These are phyloP conservation scores for Pythium apleroticum DNA, from an alignment of 352 stramenopile genomes.

Conservation along the genomic window DNA sequence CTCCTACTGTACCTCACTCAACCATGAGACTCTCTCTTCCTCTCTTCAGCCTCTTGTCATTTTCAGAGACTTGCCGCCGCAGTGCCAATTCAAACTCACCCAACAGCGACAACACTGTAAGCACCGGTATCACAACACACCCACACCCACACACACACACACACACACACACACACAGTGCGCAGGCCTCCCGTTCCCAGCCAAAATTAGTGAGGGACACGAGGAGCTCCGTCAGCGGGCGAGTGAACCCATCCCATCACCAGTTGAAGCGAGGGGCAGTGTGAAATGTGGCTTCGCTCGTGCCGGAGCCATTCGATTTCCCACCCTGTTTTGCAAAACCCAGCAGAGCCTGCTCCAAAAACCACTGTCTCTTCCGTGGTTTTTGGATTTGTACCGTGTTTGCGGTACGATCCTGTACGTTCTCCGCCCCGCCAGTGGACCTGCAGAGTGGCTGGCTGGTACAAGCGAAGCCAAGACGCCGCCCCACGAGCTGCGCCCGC, in stretches of 20 bases:
- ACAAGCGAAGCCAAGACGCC: conserved; percentile 18
- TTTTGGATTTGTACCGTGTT: conserved; percentile 6
- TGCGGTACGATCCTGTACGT: conserved; percentile 7
- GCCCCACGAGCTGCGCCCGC: not conserved
- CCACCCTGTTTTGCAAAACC: conserved; percentile 10
- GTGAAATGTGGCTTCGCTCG: conserved; percentile 10
- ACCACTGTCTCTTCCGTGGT: not conserved
- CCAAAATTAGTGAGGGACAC: too few relatives aligned
- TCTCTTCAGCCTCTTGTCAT: too few relatives aligned
- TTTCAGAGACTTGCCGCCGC: too few relatives aligned
- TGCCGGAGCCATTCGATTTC: conserved; percentile 19
- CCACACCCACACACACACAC: too few relatives aligned
- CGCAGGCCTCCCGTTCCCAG: too few relatives aligned
- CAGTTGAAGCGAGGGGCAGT: not conserved
- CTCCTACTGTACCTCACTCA: too few relatives aligned
- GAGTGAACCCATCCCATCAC: conserved; percentile 7
- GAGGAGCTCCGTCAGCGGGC: too few relatives aligned
- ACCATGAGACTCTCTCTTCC: too few relatives aligned
- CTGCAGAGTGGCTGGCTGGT: conserved; percentile 15
- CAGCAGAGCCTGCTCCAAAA: not conserved
- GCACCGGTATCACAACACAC: too few relatives aligned
- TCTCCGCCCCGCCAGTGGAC: not conserved
- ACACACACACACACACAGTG: too few relatives aligned
- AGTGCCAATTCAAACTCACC: too few relatives aligned
- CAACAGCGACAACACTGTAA: too few relatives aligned